A percentile compares a stretch with the other conserved stretches of the same genome.
phyloP scores from a whole-genome alignment of 2,329 filamentous ascomycete species.

The Fusarium sp. region DNA sequence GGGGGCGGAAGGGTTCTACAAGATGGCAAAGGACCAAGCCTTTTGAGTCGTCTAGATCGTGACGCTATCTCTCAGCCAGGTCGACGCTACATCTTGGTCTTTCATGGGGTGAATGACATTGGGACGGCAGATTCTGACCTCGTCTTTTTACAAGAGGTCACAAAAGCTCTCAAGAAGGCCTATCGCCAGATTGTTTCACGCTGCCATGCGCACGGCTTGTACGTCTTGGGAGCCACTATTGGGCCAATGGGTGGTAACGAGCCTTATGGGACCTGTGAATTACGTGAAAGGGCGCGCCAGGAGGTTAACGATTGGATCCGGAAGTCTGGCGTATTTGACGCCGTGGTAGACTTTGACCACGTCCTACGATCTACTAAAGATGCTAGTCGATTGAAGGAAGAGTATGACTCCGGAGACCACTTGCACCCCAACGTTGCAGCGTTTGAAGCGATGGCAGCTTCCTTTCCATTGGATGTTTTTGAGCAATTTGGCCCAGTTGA shows the following conservation, averaged over 20 bases:
- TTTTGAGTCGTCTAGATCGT: background rate
- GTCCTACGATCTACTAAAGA: background rate
- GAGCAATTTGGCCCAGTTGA: background rate
- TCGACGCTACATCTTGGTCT: background rate
- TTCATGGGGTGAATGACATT: background rate
- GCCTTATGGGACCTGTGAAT: background rate
- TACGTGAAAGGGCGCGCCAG: background rate
- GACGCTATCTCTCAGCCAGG: background rate
- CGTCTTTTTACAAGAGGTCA: background rate
- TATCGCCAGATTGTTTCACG: background rate
- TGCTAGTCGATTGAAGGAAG: background rate
- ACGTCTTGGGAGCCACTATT: background rate
- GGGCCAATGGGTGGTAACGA: background rate
- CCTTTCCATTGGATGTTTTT: background rate
- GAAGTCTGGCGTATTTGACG: background rate
- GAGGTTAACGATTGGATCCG: background rate
- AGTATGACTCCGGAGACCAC: background rate
- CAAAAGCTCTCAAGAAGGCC: background rate
- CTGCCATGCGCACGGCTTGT: background rate
- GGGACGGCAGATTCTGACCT: background rate
- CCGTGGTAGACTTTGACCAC: background rate
- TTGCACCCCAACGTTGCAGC: background rate
- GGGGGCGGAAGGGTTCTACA: background rate
- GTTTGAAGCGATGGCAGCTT: background rate
- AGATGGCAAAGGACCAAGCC: background rate